These are phyloP conservation scores for Pseudozyma pruni DNA, from an alignment of 1,284 basidiomycete species.

Conservation along the genomic window DNA sequence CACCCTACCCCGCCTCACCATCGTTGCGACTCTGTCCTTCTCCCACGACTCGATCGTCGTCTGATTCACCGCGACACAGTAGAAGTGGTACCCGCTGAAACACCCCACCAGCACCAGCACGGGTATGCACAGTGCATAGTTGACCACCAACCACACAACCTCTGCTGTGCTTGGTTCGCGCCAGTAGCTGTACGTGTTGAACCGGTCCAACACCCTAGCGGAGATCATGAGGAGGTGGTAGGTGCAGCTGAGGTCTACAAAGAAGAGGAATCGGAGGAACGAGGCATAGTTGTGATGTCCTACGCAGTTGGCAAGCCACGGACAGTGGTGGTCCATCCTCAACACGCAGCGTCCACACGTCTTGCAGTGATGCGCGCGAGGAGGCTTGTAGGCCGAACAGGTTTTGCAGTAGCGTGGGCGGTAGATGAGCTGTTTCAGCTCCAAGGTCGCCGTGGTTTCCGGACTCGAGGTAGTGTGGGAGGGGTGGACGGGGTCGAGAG, in stretches of 20 bases:
- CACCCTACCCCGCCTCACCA: constrained; percentile 86
- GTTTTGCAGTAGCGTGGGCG: constrained; percentile 58
- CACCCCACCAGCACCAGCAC: constrained; percentile 83
- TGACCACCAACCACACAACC: constrained; percentile 85
- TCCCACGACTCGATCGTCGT: constrained; percentile 99
- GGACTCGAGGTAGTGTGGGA: background rate
- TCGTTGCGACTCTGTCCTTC: constrained; percentile 89
- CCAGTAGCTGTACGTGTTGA: constrained; percentile 70
- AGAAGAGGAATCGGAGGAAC: constrained; percentile 71
- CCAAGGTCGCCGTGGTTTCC: constrained; percentile 9
- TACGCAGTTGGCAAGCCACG: constrained; percentile 71
- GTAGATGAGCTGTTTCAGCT: constrained; percentile 39
- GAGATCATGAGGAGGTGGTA: constrained; percentile 51
- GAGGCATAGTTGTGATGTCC: constrained; percentile 68
- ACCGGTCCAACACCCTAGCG: constrained; percentile 53
- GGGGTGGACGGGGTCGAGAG: constrained; percentile 25
- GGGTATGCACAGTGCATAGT: constrained; percentile 85
- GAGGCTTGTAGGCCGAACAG: constrained; percentile 61
- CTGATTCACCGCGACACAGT: constrained; percentile 80
- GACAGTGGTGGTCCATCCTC: constrained; percentile 71
- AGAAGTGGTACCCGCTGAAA: constrained; percentile 85
- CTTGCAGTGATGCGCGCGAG: constrained; percentile 67
- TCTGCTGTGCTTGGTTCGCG: constrained; percentile 77
- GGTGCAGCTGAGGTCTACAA: constrained; percentile 83
- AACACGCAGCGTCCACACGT: constrained; percentile 63